These are phyloP conservation scores for Skeletonema tropicum DNA, from an alignment of 108 stramenopile species.

Conservation along the genomic window DNA sequence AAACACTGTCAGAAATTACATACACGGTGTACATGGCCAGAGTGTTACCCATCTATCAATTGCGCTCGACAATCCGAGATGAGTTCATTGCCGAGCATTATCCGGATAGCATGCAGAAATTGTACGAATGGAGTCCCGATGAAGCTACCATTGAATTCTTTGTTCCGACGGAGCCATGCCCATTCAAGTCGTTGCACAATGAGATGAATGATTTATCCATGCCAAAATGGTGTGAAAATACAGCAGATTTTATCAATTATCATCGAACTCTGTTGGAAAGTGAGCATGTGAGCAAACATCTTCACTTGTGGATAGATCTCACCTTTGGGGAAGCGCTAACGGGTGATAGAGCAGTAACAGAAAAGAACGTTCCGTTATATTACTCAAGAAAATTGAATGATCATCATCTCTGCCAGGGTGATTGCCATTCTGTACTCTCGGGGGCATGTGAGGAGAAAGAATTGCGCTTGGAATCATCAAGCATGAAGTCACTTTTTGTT, in stretches of 20 bases:
- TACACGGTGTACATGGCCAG: constrained; percentile 69
- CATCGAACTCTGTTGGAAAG: constrained; percentile 65
- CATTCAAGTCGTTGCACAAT: constrained; percentile 42
- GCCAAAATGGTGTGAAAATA: constrained; percentile 42
- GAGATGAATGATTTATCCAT: constrained; percentile 50
- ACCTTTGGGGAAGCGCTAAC: constrained; percentile 64
- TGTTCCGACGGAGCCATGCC: constrained; percentile 50
- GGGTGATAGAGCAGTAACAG: constrained; percentile 56
- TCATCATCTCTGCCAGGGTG: constrained; percentile 17
- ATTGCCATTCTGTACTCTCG: constrained; percentile 21
- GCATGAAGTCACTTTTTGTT: constrained; percentile 21
- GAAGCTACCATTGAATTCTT: constrained; percentile 80
- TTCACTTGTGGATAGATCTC: constrained; percentile 76
- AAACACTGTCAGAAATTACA: constrained; percentile 71
- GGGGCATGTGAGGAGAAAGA: background rate
- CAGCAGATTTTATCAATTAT: constrained; percentile 34
- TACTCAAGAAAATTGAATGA: constrained; percentile 3
- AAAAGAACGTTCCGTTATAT: constrained; percentile 61
- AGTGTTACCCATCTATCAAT: constrained; percentile 44
- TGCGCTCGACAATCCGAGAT: constrained; percentile 55
- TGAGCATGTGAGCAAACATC: constrained; percentile 44
- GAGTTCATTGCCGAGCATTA: constrained; percentile 75
- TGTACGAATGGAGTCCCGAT: constrained; percentile 80
- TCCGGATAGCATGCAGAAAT: constrained; percentile 53
- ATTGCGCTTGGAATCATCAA: background rate